Base-by-base conservation (phyloP, 2,329 filamentous ascomycete genomes). In the Rhynchosporium agropyri region DNA sequence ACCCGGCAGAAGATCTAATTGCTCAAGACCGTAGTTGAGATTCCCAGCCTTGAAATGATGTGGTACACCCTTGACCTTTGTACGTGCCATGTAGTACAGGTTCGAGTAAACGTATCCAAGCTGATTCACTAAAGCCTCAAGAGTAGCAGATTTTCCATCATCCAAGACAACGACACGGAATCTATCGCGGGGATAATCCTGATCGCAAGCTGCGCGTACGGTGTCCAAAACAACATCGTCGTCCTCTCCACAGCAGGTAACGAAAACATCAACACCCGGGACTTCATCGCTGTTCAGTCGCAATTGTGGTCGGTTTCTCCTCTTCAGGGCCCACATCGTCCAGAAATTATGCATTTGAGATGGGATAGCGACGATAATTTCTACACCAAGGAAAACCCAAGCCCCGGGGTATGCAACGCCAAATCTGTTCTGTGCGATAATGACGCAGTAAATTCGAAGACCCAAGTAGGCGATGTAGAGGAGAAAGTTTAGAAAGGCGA, bases 41-140 rank as follows among this genome's bases (percentile, higher is more conserved):
- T 88, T 88, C 57, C 85, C 85, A 1, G 85, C 84, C 76, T 88
- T 88, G 78, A 84, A 87, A 28, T 63, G 61, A 60, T 63, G 61
- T 0, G 61, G 61, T 12, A 68, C 65, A 13, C 66, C 69, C 45
- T 68, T 68, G 42, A 67, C 63, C 61, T 69, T 70, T 20, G 63
- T 67, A 54, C 70, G 57, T 13, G 82, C 78, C 70, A 81, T 78
- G 73, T 86, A 86, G 66, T 77, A 79, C 7, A 84, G 71, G 63
- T 86, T 84, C 13, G 78, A 77, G 61, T 78, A 81, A 8, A 74
- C 74, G 36, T 73, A 65, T 50, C 74, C 74, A 28, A 81, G 66
- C 38, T 76, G 72, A 3, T 75, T 69, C 29, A 82, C 70, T 1
- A 75, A 74, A n/a, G 72, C 68, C 10, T 71, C 65, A 1, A 86